Percentiles rank a stretch among this genome's conserved stretches.
These are phyloP conservation scores for Heliosperma pusillum DNA, from an alignment of 148 eudicot genomes.

Conservation along the genomic window DNA sequence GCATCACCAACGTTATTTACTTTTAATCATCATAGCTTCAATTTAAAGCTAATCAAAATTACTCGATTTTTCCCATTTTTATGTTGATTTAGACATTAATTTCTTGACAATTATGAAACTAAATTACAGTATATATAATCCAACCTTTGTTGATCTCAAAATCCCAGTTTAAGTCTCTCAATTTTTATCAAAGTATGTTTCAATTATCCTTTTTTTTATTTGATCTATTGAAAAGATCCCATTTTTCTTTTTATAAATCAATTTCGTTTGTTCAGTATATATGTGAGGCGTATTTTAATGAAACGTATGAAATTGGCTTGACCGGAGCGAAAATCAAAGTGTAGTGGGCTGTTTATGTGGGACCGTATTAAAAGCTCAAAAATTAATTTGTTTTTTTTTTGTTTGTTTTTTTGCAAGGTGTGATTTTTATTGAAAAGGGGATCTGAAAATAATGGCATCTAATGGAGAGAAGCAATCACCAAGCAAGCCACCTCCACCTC, in stretches of 20 bases:
- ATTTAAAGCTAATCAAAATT: conserved; percentile 20
- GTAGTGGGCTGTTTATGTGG: background rate
- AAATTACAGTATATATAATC: conserved; percentile 11
- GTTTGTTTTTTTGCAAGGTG: conserved; percentile 14
- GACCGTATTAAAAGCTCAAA: conserved; percentile 15
- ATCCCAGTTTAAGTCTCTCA: conserved; percentile 10
- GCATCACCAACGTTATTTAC: conserved; percentile 12
- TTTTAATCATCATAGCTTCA: conserved; percentile 27
- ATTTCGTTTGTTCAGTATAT: too few species aligned
- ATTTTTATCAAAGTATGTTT: conserved; percentile 13
- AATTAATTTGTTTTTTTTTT: conserved; percentile 3
- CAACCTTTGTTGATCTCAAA: conserved; percentile 11
- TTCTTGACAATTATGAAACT: conserved; percentile 9
- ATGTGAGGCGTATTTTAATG: too few species aligned
- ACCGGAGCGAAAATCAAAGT: too few species aligned
- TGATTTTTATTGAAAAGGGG: conserved; percentile 25
- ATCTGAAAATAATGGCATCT: conserved; percentile 46
- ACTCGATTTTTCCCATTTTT: background rate
- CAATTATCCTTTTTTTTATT: background rate
- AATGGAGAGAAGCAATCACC: conserved; percentile 45
- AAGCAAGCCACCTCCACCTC: conserved; percentile 67
- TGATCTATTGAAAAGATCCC: too few species aligned
- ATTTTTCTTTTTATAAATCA: background rate
- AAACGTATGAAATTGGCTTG: too few species aligned
- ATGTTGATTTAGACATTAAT: background rate